Evolutionary conservation across 1,139 yeast species (phyloP), one percentile per base, ranked within the genome.

Genomic region (Scheffersomyces stambukii): DNA sequence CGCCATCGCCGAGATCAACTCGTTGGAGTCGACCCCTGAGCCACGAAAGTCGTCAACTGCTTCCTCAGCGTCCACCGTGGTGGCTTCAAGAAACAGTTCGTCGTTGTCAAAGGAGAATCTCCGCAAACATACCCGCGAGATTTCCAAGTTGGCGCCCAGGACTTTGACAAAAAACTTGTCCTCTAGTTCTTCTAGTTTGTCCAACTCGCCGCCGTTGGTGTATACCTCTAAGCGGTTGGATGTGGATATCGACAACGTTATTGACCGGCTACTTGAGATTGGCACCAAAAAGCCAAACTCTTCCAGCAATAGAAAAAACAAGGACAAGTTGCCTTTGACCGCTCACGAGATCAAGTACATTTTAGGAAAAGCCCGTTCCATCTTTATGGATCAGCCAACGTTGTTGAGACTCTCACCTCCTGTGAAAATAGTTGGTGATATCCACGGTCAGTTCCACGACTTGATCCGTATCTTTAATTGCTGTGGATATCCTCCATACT

Each of bases 341-440:
- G 56, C 72, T 6, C 61, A 68, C 40, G 91, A 82, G 48, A 69
- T 83, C 34, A 75, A 76, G 43, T 64, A 65, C 35, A 73, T 86
- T 31, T 77, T 91, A 50, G 65, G 75, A 17, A 76, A 73, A 39
- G 78, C 86, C 2, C 62, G 93, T 32, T 77, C 77, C 35, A 69
- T 83, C 13, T 82, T 86, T 38, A 53, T 84, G 54, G 70, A 69
- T 16, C 95, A 86, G 51, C 95, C 96, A 9, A 74, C 83, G 22
- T 59, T 86, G 32, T 62, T 86, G 41, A 79, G 80, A 48, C 60
- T 85, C 36, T 79, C 86, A 18, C 86, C 94, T 0, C 93, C 95
- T 1, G 91, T 84, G 17, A 84, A 84, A 54, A 76, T 85, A 30
- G 94, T 84, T 17, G 95, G 94, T 30, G 95, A 84, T 54, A 77